Conservation (phyloP, 179 eudicot genomes). For the Spinacia oleracea region DNA sequence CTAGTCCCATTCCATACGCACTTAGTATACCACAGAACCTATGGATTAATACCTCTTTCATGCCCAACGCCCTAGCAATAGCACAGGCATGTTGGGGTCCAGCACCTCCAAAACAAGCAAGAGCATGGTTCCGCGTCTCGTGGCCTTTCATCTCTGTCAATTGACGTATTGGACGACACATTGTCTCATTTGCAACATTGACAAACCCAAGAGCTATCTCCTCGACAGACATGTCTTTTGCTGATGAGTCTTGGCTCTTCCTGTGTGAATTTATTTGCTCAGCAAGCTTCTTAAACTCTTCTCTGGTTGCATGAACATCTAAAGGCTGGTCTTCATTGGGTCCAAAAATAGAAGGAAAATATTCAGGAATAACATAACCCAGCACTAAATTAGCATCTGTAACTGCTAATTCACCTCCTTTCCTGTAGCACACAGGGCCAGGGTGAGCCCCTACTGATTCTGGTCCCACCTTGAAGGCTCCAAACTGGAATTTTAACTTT, state of each 20-base stretch:
- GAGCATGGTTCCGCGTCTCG: slow-evolving; percentile 90
- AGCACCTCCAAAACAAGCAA: slow-evolving; percentile 99
- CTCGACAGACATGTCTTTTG: slow-evolving; percentile 85
- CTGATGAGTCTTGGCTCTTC: slow-evolving; percentile 65
- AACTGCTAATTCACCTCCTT: slow-evolving; percentile 94
- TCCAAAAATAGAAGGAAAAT: slow-evolving; percentile 93
- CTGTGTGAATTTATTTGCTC: slow-evolving; percentile 67
- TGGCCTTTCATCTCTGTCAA: slow-evolving; percentile 99
- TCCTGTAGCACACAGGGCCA: slow-evolving; percentile 95
- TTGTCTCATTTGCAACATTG: slow-evolving; percentile 95
- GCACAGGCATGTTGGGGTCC: slow-evolving; percentile 99
- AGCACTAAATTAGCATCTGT: slow-evolving; percentile 91
- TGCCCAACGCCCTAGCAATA: slow-evolving; percentile 91
- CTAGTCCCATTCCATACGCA: slow-evolving; percentile 99
- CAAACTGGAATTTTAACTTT: slow-evolving; percentile 86
- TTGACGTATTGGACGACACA: slow-evolving; percentile 98
- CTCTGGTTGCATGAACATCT: slow-evolving; percentile 65
- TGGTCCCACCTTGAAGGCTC: slow-evolving; percentile 95
- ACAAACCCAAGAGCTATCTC: slow-evolving; percentile 95
- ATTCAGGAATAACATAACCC: slow-evolving; percentile 85
- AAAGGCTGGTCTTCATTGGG: slow-evolving; percentile 89
- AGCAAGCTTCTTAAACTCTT: slow-evolving; percentile 81
- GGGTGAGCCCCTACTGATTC: slow-evolving; percentile 99
- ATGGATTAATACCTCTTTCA: slow-evolving; percentile 89
- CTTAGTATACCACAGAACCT: slow-evolving; percentile 93